phyloP scores from a whole-genome alignment of 2,329 filamentous ascomycete species.

The Apiospora sp. region DNA sequence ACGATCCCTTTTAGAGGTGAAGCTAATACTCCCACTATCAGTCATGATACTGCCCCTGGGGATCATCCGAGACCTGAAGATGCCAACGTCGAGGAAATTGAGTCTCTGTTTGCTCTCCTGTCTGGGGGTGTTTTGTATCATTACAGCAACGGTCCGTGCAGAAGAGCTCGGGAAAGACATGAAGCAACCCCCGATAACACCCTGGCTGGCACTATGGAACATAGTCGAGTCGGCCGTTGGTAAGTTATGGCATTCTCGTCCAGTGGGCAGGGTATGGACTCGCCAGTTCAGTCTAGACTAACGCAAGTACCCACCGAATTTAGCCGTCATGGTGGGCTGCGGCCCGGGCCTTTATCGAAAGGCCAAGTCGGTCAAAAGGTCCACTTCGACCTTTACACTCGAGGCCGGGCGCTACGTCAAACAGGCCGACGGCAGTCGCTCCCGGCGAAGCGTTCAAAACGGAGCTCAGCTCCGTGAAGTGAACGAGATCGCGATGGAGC shows the following conservation, averaged over 20 bases:
- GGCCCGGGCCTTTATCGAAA: conserved; percentile 2
- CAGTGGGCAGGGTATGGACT: too few relatives aligned
- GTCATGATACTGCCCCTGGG: conserved; percentile 2
- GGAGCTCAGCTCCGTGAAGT: not conserved
- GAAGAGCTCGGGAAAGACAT: not conserved
- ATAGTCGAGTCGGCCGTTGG: not conserved
- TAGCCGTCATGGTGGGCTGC: not conserved
- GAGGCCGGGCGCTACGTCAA: not conserved
- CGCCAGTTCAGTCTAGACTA: too few relatives aligned
- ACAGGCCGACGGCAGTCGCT: not conserved
- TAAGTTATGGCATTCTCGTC: too few relatives aligned
- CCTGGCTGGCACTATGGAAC: conserved; percentile 3
- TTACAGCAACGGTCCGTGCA: not conserved
- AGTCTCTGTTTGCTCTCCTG: not conserved
- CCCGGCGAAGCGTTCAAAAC: not conserved
- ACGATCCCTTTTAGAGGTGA: too few relatives aligned
- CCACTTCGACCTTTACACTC: not conserved
- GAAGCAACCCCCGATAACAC: not conserved
- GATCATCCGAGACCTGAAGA: not conserved
- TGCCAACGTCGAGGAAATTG: not conserved
- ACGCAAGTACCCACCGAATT: too few relatives aligned
- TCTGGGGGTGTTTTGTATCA: not conserved
- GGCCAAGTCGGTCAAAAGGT: not conserved
- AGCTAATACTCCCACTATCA: not conserved
- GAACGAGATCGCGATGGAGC: not conserved